Base-by-base conservation (phyloP, 2,329 filamentous ascomycete genomes). In the Elsinoe perseae region DNA sequence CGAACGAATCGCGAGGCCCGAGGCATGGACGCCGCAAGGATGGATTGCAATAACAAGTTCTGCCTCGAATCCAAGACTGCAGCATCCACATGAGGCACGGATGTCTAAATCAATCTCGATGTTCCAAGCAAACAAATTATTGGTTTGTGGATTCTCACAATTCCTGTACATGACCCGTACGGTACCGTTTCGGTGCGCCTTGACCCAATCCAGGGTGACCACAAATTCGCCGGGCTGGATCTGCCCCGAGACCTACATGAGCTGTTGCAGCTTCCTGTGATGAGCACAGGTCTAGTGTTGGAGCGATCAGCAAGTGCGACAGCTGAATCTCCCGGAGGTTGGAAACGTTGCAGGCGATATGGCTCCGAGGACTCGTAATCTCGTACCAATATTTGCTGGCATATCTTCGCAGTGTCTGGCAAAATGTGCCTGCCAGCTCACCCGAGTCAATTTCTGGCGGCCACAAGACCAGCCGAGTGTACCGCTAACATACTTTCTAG, bases 161-260 rank as follows among this genome's bases (percentile, higher is more conserved):
- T 20, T 46, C 5, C 12, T 46, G 4, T 46, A 28, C 43, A 30
- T 50, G 44, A 32, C 44, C 44, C 44, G 44, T 18, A 50, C 23
- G 23, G 28, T 50, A 50, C 44, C 44, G 44, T 50, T 30, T 18
- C 18, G 28, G 25, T 16, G 27, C 25, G 44, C 44, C 44, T 32
- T 25, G 44, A 30, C 25, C 40, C 40, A 44, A 21, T 44, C 40
- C 20, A 23, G 16, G 25, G 25, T 18, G 44, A 50, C 28, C 44
- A 50, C 44, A 32, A n/a, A 50, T 30, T 50, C 25, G 25, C 28
- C 28, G 25, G 44, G 12, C 44, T 50, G 27, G 27, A 50, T 18
- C 44, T 50, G 32, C 44, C 44, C 44, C 28, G 44, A 32, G 27
- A 50, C 44, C 44, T 50, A 50, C 44, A 50, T 30, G 44, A 50